A percentile compares a stretch with the other conserved stretches of the same genome.
phyloP scores from a whole-genome alignment of 2,329 filamentous ascomycete species.

The Cryphonectria nitschkei region DNA sequence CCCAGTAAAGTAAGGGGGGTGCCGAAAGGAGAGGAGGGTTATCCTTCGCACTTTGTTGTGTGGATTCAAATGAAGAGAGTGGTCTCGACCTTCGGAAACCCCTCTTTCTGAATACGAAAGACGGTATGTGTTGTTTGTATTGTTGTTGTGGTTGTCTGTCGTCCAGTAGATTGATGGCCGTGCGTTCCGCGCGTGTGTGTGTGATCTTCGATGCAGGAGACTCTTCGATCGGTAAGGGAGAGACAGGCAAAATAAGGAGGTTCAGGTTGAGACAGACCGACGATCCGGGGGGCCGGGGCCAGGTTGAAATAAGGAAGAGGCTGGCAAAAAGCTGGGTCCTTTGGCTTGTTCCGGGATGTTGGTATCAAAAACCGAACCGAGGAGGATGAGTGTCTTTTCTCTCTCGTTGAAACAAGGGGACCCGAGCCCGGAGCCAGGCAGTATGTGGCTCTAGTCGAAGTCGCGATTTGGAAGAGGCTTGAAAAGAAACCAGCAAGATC shows the following conservation, averaged over 20 bases:
- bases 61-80: background rate
- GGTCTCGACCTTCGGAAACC: background rate
- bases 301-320: slow-evolving; percentile 6
- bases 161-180: background rate
- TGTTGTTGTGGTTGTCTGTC: background rate
- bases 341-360: background rate
- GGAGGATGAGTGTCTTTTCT: background rate
- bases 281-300: slow-evolving; percentile 1
- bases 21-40: background rate
- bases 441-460: background rate
- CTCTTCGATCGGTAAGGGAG: background rate
- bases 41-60: background rate
- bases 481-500: background rate
- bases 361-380: slow-evolving; percentile 1
- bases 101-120: background rate
- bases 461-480: background rate
- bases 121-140: background rate
- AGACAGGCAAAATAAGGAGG: background rate
- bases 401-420: background rate
- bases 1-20: background rate
- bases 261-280: slow-evolving; percentile 14
- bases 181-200: slow-evolving; percentile 9
- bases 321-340: background rate
- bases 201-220: background rate
- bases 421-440: background rate